Evolutionary conservation across 2,329 filamentous ascomycete genomes (phyloP), one percentile per base, ranked within the genome.

Genomic region (Malbranchea cinnamomea): DNA sequence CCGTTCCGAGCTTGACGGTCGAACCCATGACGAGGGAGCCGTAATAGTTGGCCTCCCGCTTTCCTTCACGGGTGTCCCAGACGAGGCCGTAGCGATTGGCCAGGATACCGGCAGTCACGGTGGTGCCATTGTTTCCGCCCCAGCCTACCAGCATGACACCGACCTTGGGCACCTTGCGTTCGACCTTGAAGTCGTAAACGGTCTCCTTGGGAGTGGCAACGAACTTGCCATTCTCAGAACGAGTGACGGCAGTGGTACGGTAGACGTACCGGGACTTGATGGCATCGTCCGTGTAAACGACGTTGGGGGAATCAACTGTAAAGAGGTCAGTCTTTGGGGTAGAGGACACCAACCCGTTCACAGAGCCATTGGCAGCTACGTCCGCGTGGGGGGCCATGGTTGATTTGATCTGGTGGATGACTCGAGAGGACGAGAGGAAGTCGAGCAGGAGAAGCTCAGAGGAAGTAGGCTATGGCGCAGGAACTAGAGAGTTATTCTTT

Each of bases 101-200:
- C 53, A 98, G 71, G 59, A 98, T 92, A 56, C 87, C 89, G 38
- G 89, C 89, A 36, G 89, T 95, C 39, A 98, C 83, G 35, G 89
- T 98, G 42, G 83, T 83, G 42, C 89, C 89, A 54, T 98, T 98
- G 73, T 98, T 98, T 51, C 89, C 89, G 59, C 89, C 89, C 74
- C 79, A 87, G 41, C 89, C 89, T 43, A 98, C 87, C 42, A 98
- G 71, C 89, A 98, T 95, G 65, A 94, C 72, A 52, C 89, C 89
- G 44, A 83, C 72, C 68, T 87, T 92, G 59, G 84, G 83, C 36
- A 95, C 71, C 59, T 80, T 81, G 56, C 87, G 83, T 54, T 93
- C 79, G 50, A 89, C 81, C 70, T 93, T 92, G 78, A 98, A 95
- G 67, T 94, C 78, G 58, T 95, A 98, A 44, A 77, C 63, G 39